These are phyloP conservation scores for Clavispora asparagi DNA, from an alignment of 805 yeast species.

Conservation along the genomic window DNA sequence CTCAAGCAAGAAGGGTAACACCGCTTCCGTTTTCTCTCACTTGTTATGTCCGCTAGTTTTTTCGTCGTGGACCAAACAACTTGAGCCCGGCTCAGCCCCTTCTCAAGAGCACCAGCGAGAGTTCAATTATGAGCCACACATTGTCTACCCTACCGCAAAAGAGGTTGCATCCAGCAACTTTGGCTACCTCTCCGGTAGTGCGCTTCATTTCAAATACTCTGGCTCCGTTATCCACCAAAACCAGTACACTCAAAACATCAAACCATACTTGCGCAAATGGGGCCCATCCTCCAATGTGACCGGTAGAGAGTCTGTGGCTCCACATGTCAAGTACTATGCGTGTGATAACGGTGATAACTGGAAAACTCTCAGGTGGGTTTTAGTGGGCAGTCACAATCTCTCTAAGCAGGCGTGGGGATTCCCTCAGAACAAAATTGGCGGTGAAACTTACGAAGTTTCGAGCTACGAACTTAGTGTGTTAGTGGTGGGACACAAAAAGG, in stretches of 20 bases:
- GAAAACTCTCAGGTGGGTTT: constrained; percentile 56
- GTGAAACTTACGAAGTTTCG: constrained; percentile 21
- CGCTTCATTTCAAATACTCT: constrained; percentile 43
- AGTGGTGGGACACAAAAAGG: constrained; percentile 16
- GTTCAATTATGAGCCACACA: constrained; percentile 26
- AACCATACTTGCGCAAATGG: constrained; percentile 46
- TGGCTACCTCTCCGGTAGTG: constrained; percentile 46
- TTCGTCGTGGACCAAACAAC: constrained; percentile 18
- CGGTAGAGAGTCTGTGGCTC: constrained; percentile 39
- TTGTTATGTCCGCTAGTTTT: constrained; percentile 42
- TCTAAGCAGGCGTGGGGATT: constrained; percentile 82
- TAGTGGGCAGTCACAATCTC: constrained; percentile 70
- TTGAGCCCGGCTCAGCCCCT: constrained; percentile 21
- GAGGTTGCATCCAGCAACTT: constrained; percentile 36
- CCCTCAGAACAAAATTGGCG: constrained; percentile 12
- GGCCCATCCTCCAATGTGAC: constrained; percentile 14
- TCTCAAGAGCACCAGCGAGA: constrained; percentile 17
- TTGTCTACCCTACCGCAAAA: constrained; percentile 42
- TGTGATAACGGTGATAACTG: constrained; percentile 49
- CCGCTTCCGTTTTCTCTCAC: constrained; percentile 43
- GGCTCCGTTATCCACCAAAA: constrained; percentile 15
- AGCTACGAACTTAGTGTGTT: constrained; percentile 39
- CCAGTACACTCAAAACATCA: constrained; percentile 39
- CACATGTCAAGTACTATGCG: constrained; percentile 67
- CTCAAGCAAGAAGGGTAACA: constrained; percentile 15